Percentiles rank a stretch among this genome's conserved stretches.
Conservation (phyloP, 352 stramenopile genomes). For the Phytopythium litorale region DNA sequence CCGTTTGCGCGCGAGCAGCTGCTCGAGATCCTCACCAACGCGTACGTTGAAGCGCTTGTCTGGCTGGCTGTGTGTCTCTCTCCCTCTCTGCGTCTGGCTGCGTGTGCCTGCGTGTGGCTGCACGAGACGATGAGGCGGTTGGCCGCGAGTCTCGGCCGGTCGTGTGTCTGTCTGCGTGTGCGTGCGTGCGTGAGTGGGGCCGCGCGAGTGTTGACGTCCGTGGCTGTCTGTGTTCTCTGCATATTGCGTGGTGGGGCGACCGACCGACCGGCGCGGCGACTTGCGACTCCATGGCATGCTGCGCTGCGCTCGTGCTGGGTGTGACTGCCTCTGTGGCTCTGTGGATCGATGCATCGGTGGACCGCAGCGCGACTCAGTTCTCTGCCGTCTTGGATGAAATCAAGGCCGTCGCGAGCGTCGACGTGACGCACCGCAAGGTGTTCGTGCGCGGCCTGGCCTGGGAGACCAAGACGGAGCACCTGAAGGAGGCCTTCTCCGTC, state of each 20-base stretch:
- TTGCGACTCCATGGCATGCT: not conserved
- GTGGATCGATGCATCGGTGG: not conserved
- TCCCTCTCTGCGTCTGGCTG: not conserved
- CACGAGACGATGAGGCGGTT: conserved; percentile 1
- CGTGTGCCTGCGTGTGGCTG: not conserved
- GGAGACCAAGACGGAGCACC: conserved; percentile 44
- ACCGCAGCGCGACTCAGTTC: conserved; percentile 51
- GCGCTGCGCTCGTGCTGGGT: not conserved
- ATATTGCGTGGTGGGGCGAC: conserved; percentile 1
- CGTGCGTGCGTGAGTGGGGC: not conserved
- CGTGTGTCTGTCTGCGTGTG: not conserved
- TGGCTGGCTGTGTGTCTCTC: not conserved
- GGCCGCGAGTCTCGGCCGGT: not conserved
- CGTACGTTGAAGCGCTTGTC: conserved; percentile 31
- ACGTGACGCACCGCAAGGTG: conserved; percentile 65
- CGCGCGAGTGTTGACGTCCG: conserved; percentile 5
- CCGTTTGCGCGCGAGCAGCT: conserved; percentile 61
- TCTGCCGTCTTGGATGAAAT: conserved; percentile 55
- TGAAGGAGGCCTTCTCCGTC: conserved; percentile 40
- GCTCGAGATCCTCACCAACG: conserved; percentile 56
- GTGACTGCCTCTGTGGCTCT: not conserved
- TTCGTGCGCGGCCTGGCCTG: conserved; percentile 63
- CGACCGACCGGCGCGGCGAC: not conserved
- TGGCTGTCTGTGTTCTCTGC: conserved; percentile 6
- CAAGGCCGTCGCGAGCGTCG: conserved; percentile 44